A percentile compares a stretch with the other conserved stretches of the same genome.
These are phyloP conservation scores for Micractinium conductrix DNA, from an alignment of 139 green algal genomes.

Conservation along the genomic window DNA sequence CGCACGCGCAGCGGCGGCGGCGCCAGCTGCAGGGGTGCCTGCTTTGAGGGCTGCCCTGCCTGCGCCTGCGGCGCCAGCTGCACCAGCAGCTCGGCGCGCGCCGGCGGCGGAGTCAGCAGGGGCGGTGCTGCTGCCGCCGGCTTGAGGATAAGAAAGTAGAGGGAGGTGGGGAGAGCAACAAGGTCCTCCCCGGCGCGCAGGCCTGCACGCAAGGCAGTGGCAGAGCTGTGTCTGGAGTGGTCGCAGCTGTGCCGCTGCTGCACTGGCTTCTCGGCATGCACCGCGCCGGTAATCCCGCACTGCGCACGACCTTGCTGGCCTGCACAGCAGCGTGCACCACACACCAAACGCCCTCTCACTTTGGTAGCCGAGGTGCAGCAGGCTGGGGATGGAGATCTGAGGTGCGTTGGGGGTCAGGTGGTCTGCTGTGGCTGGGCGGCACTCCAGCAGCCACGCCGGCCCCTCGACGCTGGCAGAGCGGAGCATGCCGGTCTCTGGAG, in stretches of 20 bases:
- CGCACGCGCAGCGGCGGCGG: no score
- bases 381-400: not conserved
- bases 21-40: no score
- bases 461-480: not conserved
- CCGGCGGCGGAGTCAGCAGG: not conserved
- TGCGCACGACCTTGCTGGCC: no score
- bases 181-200: not conserved
- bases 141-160: not conserved
- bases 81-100: not conserved
- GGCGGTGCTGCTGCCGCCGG: not conserved
- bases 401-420: not conserved
- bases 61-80: not conserved
- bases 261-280: not conserved
- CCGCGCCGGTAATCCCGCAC: no score
- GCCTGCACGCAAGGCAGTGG: not conserved
- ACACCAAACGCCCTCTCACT: not conserved
- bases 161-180: not conserved
- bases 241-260: not conserved
- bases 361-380: not conserved
- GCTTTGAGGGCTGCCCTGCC: not conserved
- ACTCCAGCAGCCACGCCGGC: not conserved
- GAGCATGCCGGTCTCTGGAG: not conserved
- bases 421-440: not conserved
- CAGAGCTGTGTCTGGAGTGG: not conserved
- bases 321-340: no score